Conservation (phyloP, 2,329 filamentous ascomycete species). For the Paecilomyces niveus region DNA sequence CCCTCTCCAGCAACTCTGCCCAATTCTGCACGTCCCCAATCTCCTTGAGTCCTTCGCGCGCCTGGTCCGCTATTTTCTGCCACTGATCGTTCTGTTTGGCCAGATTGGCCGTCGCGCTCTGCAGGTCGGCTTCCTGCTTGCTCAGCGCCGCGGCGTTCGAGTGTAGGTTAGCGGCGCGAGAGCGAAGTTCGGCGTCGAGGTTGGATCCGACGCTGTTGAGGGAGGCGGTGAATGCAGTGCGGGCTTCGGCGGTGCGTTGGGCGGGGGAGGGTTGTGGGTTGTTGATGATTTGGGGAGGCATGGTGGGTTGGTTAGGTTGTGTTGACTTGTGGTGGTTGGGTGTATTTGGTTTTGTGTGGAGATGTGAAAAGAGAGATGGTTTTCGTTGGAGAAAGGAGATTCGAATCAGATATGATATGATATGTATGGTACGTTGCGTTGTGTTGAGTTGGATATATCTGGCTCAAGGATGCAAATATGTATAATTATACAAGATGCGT, state of each 20-base stretch:
- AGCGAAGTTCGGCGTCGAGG: conserved; percentile 47
- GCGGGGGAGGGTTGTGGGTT: conserved; percentile 9
- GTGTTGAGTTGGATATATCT: too few species aligned
- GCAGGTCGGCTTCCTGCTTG: conserved; percentile 50
- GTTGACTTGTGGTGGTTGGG: too few species aligned
- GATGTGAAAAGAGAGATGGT: too few species aligned
- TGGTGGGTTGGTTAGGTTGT: conserved; percentile 5
- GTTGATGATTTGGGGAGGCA: conserved; percentile 5
- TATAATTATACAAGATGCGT: too few species aligned
- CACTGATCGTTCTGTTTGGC: conserved; percentile 48
- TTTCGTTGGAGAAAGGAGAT: too few species aligned
- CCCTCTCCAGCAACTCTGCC: conserved; percentile 54
- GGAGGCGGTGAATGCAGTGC: conserved; percentile 37
- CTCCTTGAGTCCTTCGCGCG: conserved; percentile 52
- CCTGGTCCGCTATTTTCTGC: conserved; percentile 48
- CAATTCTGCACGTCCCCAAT: conserved; percentile 60
- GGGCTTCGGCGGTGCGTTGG: conserved; percentile 35
- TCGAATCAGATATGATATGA: too few species aligned
- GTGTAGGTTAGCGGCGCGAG: conserved; percentile 50
- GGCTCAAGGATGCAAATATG: too few species aligned
- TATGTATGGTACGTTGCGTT: too few species aligned
- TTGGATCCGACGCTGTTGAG: conserved; percentile 38
- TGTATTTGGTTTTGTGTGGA: background rate
- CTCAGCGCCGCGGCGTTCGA: conserved; percentile 46
- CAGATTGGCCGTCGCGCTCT: conserved; percentile 43